Evolutionary conservation across 2,329 filamentous ascomycete genomes (phyloP), one percentile per base, ranked within the genome.

Genomic region (Diaporthe sp.): DNA sequence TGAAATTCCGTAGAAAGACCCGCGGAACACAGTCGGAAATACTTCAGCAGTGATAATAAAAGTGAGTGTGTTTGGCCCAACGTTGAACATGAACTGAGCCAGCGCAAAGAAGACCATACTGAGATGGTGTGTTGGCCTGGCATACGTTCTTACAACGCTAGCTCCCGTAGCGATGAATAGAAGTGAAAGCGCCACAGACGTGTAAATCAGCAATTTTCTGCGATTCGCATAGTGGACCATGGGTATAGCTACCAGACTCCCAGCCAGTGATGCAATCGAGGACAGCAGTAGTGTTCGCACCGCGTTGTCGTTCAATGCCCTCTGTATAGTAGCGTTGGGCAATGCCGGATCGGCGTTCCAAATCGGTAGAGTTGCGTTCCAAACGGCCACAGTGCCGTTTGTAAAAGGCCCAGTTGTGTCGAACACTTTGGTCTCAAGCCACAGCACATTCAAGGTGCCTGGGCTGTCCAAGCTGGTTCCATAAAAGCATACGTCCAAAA

Each of bases 401-500:
- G 42, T 6, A 19, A 25, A 61, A 28, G 37, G 58, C 3, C 58
- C 34, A 25, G 58, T 61, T 5, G 58, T 61, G n/a, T 61, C 10
- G 22, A 61, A 61, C 22, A 61, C 58, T 9, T 42, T 9, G 0
- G 22, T 61, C 2, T 61, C 58, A 42, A 61, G 58, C 58, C 58
- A 61, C 12, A 61, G 58, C 1, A 61, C 81, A 28, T 83, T 82
- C 25, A 86, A 74, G 4, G 84, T 85, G 13, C 79, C 81, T 39
- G 83, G 81, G 62, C 85, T 86, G 75, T 87, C 87, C 22, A 90
- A 82, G 2, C 86, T 87, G 72, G 89, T 85, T 12, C 88, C 88
- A 76, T 90, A 90, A 75, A 89, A 90, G 2, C 86, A 87, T 70
- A 90, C 84, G 67, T 90, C 89, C n/a, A 90, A 82, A 0, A 90